Evolutionary conservation across 495 filamentous ascomycete species (phyloP).

Genomic region (Penicillium maclennaniae): DNA sequence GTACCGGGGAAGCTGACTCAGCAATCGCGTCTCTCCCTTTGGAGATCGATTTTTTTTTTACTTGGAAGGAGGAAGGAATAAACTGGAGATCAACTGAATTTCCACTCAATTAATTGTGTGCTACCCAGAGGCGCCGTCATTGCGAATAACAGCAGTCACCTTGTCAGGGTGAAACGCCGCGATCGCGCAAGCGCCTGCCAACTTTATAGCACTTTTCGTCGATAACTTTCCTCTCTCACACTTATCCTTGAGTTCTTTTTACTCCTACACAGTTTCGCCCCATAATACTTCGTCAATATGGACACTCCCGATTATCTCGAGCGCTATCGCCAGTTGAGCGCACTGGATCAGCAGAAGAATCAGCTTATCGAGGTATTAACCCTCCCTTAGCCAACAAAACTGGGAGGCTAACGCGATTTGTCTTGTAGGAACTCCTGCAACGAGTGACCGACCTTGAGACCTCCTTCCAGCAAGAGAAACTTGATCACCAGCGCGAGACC

Average conservation of each 20-base stretch:
- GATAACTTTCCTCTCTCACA: constrained; percentile 10
- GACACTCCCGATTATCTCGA: constrained; percentile 36
- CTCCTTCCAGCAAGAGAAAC: constrained; percentile 45
- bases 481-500: constrained; percentile 53
- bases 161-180: constrained; percentile 10
- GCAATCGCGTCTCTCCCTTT: constrained; percentile 12
- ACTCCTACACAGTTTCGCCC: not conserved
- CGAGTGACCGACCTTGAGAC: constrained; percentile 45
- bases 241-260: constrained; percentile 7
- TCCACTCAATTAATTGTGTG: not conserved
- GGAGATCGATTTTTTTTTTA: constrained; percentile 14
- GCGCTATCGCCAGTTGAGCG: constrained; percentile 45
- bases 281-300: constrained; percentile 19
- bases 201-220: constrained; percentile 11
- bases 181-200: constrained; percentile 14
- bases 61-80: constrained; percentile 6
- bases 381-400: constrained; percentile 7
- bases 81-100: constrained; percentile 1
- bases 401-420: constrained; percentile 12
- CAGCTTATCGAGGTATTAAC: constrained; percentile 47
- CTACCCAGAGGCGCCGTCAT: not conserved
- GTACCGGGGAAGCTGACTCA: constrained; percentile 20
- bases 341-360: constrained; percentile 50
- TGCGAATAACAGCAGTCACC: not conserved
- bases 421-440: constrained; percentile 45